These are phyloP conservation scores for Jacaranda mimosifolia DNA, from an alignment of 257 asterid genomes.

Conservation along the genomic window DNA sequence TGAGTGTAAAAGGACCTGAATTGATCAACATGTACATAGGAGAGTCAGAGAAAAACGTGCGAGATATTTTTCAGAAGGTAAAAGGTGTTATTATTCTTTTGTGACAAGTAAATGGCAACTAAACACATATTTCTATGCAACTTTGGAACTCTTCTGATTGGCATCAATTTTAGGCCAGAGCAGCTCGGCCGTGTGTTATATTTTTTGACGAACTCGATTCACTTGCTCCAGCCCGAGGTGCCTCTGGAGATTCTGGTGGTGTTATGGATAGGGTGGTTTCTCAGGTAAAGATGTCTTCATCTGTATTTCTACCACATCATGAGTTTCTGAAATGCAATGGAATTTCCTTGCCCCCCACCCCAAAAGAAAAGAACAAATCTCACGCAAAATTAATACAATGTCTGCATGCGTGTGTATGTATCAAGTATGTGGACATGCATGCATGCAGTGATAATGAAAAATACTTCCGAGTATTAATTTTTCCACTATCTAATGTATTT, in stretches of 20 bases:
- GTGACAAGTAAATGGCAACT: not conserved
- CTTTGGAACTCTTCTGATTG: constrained; percentile 29
- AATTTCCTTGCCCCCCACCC: not conserved
- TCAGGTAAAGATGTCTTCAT: constrained; percentile 63
- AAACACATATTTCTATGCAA: constrained; percentile 1
- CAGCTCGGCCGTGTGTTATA: constrained; percentile 98
- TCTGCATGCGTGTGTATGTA: not conserved
- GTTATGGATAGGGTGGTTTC: constrained; percentile 99
- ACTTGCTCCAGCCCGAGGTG: constrained; percentile 99
- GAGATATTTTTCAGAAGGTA: constrained; percentile 98
- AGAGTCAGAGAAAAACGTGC: constrained; percentile 92
- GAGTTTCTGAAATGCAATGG: not conserved
- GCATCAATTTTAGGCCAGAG: constrained; percentile 76
- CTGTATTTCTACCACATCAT: constrained; percentile 11
- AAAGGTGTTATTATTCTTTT: constrained; percentile 25
- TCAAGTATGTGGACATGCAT: not conserved
- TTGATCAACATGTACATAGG: constrained; percentile 99
- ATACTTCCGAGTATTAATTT: not conserved
- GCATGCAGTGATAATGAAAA: not conserved
- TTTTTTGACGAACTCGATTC: constrained; percentile 98
- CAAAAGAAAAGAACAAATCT: not conserved
- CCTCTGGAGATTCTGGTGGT: constrained; percentile 98
- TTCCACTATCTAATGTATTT: constrained; percentile 36
- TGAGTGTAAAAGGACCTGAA: constrained; percentile 98
- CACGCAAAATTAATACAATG: not conserved